Base-by-base conservation (phyloP, 2,329 filamentous ascomycete species). In the Fusarium pseudoanthophilum region DNA sequence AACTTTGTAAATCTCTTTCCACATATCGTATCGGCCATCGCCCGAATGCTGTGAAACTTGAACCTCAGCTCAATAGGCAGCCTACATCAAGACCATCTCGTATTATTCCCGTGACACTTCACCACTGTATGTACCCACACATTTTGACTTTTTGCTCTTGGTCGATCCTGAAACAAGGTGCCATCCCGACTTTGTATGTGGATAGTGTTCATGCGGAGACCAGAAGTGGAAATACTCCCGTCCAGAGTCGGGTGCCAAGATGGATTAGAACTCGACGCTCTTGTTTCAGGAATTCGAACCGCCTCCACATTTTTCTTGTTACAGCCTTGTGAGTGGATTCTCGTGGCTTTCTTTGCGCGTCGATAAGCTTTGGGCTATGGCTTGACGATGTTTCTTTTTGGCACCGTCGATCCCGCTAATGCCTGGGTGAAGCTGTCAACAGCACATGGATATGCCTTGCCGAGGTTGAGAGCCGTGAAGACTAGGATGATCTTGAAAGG, bases 281-380 rank as follows among this genome's bases (percentile, higher is more conserved):
- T 68, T 55, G 53, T 68, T 52, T 71, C 62, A 64, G 66, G 60
- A 66, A 42, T 36, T 69, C 14, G 7, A 11, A 6, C 32, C 36
- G 51, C 71, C 63, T 74, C 71, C 71, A 68, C 71, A 71, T 1
- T 26, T 40, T 26, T 21, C 11, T 15, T 39, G 45, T 71, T 60
- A 67, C 71, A 73, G 71, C 71, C 71, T 73, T 73, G 57, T 71
- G 65, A 52, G 56, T 57, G 70, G 70, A 42, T 52, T 65, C 10
- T 67, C 30, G 24, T 64, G 56, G 66, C 42, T 62, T 56, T 52
- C 28, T 24, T 46, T 11, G 45, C 21, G 32, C 26, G 32, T 46
- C 49, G 39, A 66, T 56, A 57, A 66, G 42, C 63, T 66, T 66
- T 56, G 16, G 51, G 40, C 48, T 49, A 64, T 42, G 34, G 42